phyloP scores from a whole-genome alignment of 78 protist genomes.

The Protostelium mycophagum region DNA sequence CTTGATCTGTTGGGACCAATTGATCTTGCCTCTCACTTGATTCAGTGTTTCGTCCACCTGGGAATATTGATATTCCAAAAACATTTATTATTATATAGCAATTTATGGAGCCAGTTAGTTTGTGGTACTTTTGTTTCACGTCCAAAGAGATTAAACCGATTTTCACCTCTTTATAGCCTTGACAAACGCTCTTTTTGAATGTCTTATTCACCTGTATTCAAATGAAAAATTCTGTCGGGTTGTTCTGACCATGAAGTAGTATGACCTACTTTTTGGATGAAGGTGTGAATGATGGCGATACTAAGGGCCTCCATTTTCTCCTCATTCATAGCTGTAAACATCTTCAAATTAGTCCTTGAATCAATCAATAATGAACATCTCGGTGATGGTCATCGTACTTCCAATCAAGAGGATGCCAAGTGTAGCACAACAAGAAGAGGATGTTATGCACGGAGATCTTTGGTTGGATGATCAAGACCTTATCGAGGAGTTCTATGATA shows the following conservation, averaged over 20 bases:
- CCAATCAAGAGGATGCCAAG: neutral
- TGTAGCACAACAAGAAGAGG: neutral
- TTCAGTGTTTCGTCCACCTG: neutral
- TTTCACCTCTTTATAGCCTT: neutral
- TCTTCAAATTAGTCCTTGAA: neutral
- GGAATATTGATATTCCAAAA: no score
- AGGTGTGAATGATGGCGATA: neutral
- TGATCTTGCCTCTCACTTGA: neutral
- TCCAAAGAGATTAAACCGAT: neutral
- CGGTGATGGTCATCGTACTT: neutral
- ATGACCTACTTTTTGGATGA: neutral
- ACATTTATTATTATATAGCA: neutral
- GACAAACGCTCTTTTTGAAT: neutral
- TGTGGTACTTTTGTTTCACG: no score
- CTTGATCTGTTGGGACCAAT: neutral
- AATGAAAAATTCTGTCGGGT: no score
- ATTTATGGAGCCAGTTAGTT: no score
- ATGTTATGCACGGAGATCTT: neutral
- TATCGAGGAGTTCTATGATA: neutral
- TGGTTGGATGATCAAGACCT: neutral
- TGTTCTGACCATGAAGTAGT: neutral
- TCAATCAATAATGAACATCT: neutral
- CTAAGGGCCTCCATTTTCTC: neutral
- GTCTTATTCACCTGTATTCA: neutral
- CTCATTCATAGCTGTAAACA: neutral